Base-by-base conservation (phyloP, 2,329 filamentous ascomycete genomes). In the Venturia aucupariae region DNA sequence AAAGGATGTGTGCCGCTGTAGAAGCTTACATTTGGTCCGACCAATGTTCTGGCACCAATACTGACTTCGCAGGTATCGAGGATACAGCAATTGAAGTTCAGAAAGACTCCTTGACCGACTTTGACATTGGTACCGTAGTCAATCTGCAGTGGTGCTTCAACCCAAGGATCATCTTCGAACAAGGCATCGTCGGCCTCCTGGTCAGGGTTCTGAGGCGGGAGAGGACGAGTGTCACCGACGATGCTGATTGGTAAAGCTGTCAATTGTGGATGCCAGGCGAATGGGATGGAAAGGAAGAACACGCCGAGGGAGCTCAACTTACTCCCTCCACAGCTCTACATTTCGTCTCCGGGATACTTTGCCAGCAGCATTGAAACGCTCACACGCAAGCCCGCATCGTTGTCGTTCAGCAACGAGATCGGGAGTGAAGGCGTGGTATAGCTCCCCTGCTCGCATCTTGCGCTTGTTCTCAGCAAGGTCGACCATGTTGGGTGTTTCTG, bases 61-160 rank as follows among this genome's bases (percentile, higher is more conserved):
- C 81, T 86, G 64, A 95, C 88, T 35, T 80, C 75, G 72, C 86
- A 89, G 1, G 89, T 92, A 72, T 96, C 92, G 38, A 95, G 78
- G 72, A 91, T 89, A 6, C 85, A 86, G 69, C 84, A 87, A 74
- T 90, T 87, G 72, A 82, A 86, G 76, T 89, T 96, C 73, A 96
- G 81, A 70, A 86, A 94, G 17, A 90, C 89, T 64, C 86, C 85
- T 55, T 83, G 77, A 22, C 89, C 90, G 8, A 92, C 73, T 65
- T 81, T 83, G 57, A 93, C 78, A 67, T 94, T 92, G 70, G 81
- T 86, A 3, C 91, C 91, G 69, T 94, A 93, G 75, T 95, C 90
- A 66, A 88, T 82, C 57, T 80, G 83, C 63, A 94, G 79, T 0
- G 90, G 90, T 0, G 81, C 76, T 66, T 90, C 86, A 27, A 93